phyloP scores from a whole-genome alignment of 106 monocot genomes.

The Acanthochlamys bracteata region DNA sequence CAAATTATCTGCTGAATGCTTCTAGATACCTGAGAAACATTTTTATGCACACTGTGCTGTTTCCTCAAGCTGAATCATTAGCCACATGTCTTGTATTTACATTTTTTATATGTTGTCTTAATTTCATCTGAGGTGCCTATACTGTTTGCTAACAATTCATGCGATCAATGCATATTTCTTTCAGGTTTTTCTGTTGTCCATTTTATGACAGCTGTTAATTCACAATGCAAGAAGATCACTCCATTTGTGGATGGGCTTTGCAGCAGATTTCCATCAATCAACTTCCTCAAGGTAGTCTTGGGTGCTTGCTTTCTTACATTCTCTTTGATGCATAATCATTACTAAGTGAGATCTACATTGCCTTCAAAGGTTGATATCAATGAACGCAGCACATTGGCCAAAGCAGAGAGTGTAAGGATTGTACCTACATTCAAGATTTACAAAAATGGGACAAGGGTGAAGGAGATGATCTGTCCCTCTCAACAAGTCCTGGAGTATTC shows the following conservation, averaged over 20 bases:
- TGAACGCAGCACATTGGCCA: slow-evolving; percentile 25
- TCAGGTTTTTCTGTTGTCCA: slow-evolving; percentile 54
- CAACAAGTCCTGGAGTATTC: slow-evolving; percentile 36
- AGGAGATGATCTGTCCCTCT: slow-evolving; percentile 68
- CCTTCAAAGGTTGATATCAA: slow-evolving; percentile 21
- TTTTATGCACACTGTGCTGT: no score
- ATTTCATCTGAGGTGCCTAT: no score
- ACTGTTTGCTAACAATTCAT: no score
- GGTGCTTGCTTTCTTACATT: neutral
- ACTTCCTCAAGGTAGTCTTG: slow-evolving; percentile 52
- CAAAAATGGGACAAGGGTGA: slow-evolving; percentile 36
- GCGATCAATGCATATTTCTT: neutral
- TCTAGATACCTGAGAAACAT: no score
- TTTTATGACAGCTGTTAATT: slow-evolving; percentile 33
- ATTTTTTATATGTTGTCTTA: neutral
- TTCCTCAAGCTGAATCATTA: no score
- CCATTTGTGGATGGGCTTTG: slow-evolving; percentile 49
- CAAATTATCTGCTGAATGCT: no score
- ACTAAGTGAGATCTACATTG: neutral
- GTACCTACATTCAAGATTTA: slow-evolving; percentile 71
- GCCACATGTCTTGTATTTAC: neutral
- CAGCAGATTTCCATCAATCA: slow-evolving; percentile 35
- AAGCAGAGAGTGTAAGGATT: slow-evolving; percentile 38
- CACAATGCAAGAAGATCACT: slow-evolving; percentile 35
- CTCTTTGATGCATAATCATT: neutral